These are phyloP conservation scores for Dovyalis caffra DNA, from an alignment of 345 rosid species.

Conservation along the genomic window DNA sequence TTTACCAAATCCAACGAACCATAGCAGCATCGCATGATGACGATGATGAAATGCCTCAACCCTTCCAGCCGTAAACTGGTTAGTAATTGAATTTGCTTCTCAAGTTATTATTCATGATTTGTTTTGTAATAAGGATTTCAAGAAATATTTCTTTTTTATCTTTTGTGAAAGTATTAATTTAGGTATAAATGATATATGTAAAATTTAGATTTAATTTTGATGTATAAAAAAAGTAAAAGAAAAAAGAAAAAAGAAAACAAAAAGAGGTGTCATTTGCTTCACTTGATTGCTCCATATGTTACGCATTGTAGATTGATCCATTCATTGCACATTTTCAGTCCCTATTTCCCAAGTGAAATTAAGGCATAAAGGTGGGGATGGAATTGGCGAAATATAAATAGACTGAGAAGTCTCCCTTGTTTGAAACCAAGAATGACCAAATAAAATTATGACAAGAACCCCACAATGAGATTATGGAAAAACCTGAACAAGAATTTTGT, in stretches of 20 bases:
- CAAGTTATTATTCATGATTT: neutral
- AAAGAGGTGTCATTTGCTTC: neutral
- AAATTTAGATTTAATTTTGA: too few species aligned
- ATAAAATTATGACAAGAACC: neutral
- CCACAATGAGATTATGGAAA: neutral
- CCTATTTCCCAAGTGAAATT: neutral
- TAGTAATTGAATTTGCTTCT: too few species aligned
- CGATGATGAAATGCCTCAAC: too few species aligned
- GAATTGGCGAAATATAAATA: neutral
- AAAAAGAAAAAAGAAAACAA: too few species aligned
- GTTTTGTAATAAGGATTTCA: neutral
- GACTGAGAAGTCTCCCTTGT: neutral
- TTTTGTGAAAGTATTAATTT: neutral
- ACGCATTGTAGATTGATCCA: neutral
- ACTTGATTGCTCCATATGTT: neutral
- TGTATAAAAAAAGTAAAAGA: too few species aligned
- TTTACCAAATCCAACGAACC: too few species aligned
- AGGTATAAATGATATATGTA: too few species aligned
- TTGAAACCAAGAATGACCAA: neutral
- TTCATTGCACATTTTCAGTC: neutral
- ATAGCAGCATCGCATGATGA: too few species aligned
- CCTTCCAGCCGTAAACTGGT: too few species aligned
- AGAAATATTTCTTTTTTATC: neutral
- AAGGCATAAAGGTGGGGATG: neutral
- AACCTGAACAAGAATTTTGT: neutral